These are phyloP conservation scores for Entonaema liquescens DNA, from an alignment of 495 filamentous ascomycete genomes.

Conservation along the genomic window DNA sequence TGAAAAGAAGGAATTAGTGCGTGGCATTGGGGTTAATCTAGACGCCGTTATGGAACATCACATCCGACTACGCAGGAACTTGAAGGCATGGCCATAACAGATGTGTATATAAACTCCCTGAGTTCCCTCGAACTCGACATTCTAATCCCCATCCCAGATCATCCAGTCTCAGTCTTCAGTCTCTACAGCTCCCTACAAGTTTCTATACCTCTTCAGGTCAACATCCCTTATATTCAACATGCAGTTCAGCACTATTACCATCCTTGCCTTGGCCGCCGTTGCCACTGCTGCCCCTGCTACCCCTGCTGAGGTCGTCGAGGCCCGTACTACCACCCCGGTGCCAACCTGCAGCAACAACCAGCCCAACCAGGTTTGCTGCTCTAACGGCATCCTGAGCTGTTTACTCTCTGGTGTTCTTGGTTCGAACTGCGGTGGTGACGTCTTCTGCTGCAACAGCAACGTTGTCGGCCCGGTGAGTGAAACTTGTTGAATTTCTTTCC, in stretches of 20 bases:
- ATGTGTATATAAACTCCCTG: constrained; percentile 21
- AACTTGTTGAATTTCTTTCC: background rate
- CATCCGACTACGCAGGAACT: constrained; percentile 13
- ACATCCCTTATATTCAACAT: constrained; percentile 28
- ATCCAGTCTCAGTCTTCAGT: constrained; percentile 26
- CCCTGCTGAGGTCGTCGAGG: constrained; percentile 28
- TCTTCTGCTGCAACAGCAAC: constrained; percentile 33
- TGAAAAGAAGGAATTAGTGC: constrained; percentile 17
- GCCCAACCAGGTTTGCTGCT: constrained; percentile 36
- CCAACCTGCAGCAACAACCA: constrained; percentile 27
- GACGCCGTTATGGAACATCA: background rate
- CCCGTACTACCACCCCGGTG: constrained; percentile 17
- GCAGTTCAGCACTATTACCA: constrained; percentile 37
- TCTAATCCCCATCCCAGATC: constrained; percentile 29
- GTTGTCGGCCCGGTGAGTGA: constrained; percentile 8
- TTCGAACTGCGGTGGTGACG: constrained; percentile 16
- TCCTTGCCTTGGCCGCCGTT: constrained; percentile 39
- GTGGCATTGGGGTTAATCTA: constrained; percentile 5
- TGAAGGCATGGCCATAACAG: background rate
- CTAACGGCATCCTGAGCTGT: too few species aligned
- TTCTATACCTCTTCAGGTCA: constrained; percentile 12
- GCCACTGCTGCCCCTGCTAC: constrained; percentile 36
- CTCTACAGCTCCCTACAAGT: constrained; percentile 23
- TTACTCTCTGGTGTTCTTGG: constrained; percentile 21
- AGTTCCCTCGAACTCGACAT: constrained; percentile 10